Evolutionary conservation across 257 asterid genomes (phyloP).

Genomic region (Solanum dulcamara): DNA sequence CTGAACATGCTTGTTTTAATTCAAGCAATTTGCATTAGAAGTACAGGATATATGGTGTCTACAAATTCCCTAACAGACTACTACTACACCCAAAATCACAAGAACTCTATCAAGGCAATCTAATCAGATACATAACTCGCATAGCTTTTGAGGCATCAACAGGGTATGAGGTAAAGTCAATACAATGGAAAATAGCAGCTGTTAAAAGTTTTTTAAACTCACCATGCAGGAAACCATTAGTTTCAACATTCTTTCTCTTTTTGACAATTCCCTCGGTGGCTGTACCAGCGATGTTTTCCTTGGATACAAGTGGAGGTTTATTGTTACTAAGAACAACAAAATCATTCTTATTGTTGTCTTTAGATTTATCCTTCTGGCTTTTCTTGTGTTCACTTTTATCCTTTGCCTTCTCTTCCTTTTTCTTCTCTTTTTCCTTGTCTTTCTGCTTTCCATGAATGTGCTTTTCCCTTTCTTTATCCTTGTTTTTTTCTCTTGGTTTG

Average conservation of each 20-base stretch:
- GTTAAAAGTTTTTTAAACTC: constrained; percentile 20
- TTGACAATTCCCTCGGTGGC: constrained; percentile 26
- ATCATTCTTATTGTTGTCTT: constrained; percentile 15
- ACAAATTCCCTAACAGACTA: not conserved
- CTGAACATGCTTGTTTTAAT: not conserved
- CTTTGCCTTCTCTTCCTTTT: constrained; percentile 17
- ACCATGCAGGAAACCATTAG: constrained; percentile 68
- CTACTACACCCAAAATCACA: not conserved
- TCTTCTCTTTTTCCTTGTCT: constrained; percentile 14
- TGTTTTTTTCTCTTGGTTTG: constrained; percentile 26
- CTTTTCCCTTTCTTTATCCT: constrained; percentile 29
- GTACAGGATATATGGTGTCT: not conserved
- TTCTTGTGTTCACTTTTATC: constrained; percentile 27
- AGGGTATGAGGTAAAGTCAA: not conserved
- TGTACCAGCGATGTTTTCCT: constrained; percentile 19
- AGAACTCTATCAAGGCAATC: not conserved
- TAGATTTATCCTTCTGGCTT: constrained; percentile 15
- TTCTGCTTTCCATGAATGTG: constrained; percentile 33
- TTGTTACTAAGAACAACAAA: constrained; percentile 15
- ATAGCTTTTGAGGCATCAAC: not conserved
- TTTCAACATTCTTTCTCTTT: constrained; percentile 41
- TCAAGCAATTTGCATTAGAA: constrained; percentile 2
- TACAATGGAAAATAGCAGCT: constrained; percentile 1
- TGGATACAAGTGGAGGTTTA: constrained; percentile 7
- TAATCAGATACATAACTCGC: constrained; percentile 1